phyloP scores from a whole-genome alignment of 441 rosid species.

The Omphalea diandra region DNA sequence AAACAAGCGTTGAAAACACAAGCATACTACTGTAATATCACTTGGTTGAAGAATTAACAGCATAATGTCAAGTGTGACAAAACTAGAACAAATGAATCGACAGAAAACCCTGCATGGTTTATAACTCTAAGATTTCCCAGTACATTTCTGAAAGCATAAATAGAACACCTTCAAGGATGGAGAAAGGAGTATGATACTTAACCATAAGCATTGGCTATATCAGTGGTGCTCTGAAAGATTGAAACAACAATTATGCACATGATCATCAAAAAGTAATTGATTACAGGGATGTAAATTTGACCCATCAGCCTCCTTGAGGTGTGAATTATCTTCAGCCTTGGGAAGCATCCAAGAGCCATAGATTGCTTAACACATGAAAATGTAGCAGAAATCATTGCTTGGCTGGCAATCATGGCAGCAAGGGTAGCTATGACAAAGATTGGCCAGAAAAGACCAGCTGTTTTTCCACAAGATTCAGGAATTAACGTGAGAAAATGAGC shows the following conservation, averaged over 20 bases:
- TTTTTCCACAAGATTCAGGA: constrained; percentile 29
- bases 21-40: background rate
- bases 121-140: background rate
- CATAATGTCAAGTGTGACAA: background rate
- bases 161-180: constrained; percentile 5
- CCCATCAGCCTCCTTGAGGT: constrained; percentile 86
- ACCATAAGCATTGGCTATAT: constrained; percentile 99
- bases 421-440: constrained; percentile 76
- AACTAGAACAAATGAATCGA: background rate
- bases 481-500: constrained; percentile 19
- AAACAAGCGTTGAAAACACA: background rate
- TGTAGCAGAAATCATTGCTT: constrained; percentile 99
- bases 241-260: constrained; percentile 89
- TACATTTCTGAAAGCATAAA: constrained; percentile 3
- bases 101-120: background rate
- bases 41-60: background rate
- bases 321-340: constrained; percentile 90
- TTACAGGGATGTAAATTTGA: constrained; percentile 85
- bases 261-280: constrained; percentile 91
- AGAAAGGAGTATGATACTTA: constrained; percentile 24
- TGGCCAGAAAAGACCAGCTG: constrained; percentile 89
- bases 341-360: constrained; percentile 98
- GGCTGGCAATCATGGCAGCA: constrained; percentile 99
- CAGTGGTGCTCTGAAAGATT: constrained; percentile 80
- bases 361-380: constrained; percentile 94